These are phyloP conservation scores for Ceratocystis albifundus DNA, from an alignment of 2,329 filamentous ascomycete species.

Conservation along the genomic window DNA sequence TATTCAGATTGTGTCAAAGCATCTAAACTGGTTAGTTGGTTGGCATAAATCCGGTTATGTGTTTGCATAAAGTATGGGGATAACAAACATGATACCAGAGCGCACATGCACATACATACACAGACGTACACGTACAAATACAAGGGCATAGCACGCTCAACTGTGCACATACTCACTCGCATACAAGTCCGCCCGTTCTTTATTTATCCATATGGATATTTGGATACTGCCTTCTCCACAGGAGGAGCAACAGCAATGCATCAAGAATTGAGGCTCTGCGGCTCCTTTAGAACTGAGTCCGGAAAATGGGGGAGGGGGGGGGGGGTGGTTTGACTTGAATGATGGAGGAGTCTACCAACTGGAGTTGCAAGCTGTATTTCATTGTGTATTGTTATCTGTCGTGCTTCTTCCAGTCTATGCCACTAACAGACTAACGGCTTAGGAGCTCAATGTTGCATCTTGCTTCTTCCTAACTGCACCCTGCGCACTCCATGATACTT, in stretches of 20 bases:
- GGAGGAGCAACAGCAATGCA: constrained; percentile 2
- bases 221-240: neutral
- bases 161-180: neutral
- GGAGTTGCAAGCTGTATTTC: neutral
- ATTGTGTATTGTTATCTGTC: neutral
- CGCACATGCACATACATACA: neutral
- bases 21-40: neutral
- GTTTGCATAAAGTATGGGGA: neutral
- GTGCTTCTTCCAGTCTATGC: neutral
- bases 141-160: neutral
- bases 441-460: neutral
- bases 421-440: neutral
- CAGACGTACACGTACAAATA: neutral
- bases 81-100: too few species aligned
- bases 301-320: neutral
- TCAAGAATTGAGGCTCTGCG: constrained; percentile 15
- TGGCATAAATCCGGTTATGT: neutral
- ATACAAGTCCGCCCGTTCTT: too few species aligned
- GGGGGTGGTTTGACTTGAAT: neutral
- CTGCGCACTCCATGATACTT: neutral
- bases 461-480: neutral
- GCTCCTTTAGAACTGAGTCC: constrained; percentile 3
- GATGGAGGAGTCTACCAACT: neutral
- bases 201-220: neutral
- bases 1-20: neutral